Percentiles rank a stretch among this genome's conserved stretches.
These are phyloP conservation scores for Vitis amurensis DNA, from an alignment of 164 flowering plant species.

Conservation along the genomic window DNA sequence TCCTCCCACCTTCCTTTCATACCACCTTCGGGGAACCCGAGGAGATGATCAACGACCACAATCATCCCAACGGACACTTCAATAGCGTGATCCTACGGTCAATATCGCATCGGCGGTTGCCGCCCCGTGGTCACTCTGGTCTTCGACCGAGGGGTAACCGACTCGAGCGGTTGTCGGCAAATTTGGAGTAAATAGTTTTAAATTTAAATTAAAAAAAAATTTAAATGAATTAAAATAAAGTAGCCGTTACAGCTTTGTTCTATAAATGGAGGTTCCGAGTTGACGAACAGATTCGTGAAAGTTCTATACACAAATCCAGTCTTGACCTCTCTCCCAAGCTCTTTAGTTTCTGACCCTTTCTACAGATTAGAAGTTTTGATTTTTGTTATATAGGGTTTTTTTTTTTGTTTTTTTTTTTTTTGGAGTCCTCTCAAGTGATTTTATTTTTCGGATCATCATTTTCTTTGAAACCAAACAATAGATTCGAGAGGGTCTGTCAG, in stretches of 20 bases:
- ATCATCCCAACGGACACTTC: slow-evolving; percentile 29
- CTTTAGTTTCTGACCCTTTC: too few relatives aligned
- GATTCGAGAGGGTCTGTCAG: neutral
- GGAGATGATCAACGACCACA: slow-evolving; percentile 33
- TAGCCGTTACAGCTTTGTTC: slow-evolving; percentile 31
- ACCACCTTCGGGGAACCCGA: slow-evolving; percentile 11
- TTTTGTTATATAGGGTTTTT: neutral
- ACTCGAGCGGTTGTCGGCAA: slow-evolving; percentile 36
- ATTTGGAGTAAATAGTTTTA: slow-evolving; percentile 19
- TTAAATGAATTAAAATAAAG: slow-evolving; percentile 11
- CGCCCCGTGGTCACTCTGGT: slow-evolving; percentile 40
- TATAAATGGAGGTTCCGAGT: slow-evolving; percentile 16
- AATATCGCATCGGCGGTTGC: slow-evolving; percentile 45
- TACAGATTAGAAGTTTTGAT: neutral
- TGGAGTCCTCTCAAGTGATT: neutral
- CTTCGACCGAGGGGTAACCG: slow-evolving; percentile 14
- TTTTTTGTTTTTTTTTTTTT: neutral
- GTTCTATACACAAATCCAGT: neutral
- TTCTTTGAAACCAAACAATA: neutral
- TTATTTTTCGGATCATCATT: neutral
- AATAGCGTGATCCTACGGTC: slow-evolving; percentile 40
- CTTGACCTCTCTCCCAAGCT: neutral
- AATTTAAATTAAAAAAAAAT: neutral
- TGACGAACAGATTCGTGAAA: neutral
- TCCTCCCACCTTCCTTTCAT: neutral